phyloP scores from a whole-genome alignment of 257 asterid genomes.

The Knoxia roxburghii region DNA sequence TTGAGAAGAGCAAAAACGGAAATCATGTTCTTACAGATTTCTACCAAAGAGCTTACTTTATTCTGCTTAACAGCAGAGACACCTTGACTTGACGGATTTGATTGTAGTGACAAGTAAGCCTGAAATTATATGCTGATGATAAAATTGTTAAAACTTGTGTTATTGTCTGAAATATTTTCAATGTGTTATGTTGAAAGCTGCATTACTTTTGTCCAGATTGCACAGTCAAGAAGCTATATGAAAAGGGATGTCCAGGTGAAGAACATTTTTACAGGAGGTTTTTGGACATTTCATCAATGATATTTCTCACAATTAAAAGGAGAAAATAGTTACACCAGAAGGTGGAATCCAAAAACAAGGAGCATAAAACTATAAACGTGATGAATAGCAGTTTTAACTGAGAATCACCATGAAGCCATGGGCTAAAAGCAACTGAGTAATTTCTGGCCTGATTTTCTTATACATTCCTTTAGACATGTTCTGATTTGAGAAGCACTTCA shows the following conservation, averaged over 20 bases:
- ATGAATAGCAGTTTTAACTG: background rate
- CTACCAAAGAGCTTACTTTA: conserved; percentile 30
- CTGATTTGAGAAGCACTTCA: conserved; percentile 58
- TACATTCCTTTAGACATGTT: conserved; percentile 50
- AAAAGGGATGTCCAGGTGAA: too few species aligned
- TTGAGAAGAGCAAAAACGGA: conserved; percentile 64
- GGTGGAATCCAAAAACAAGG: background rate
- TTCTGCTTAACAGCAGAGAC: conserved; percentile 28
- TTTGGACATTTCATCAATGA: background rate
- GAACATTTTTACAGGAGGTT: too few species aligned
- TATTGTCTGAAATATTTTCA: background rate
- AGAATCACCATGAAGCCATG: conserved; percentile 67
- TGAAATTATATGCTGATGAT: conserved; percentile 21
- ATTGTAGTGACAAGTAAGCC: conserved; percentile 62
- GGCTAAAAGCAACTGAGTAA: conserved; percentile 70
- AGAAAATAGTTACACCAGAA: background rate
- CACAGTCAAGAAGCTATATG: too few species aligned
- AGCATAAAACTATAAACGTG: conserved; percentile 10
- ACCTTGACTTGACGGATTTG: conserved; percentile 30
- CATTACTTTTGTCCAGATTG: background rate
- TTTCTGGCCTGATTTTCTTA: conserved; percentile 55
- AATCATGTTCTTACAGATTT: conserved; percentile 50
- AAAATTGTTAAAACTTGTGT: conserved; percentile 1
- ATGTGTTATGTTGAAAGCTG: background rate
- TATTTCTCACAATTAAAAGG: too few species aligned